Percentiles rank a stretch among this genome's conserved stretches.
These are phyloP conservation scores for Crithidia brevicula DNA, from an alignment of 208 protist genomes.

Conservation along the genomic window DNA sequence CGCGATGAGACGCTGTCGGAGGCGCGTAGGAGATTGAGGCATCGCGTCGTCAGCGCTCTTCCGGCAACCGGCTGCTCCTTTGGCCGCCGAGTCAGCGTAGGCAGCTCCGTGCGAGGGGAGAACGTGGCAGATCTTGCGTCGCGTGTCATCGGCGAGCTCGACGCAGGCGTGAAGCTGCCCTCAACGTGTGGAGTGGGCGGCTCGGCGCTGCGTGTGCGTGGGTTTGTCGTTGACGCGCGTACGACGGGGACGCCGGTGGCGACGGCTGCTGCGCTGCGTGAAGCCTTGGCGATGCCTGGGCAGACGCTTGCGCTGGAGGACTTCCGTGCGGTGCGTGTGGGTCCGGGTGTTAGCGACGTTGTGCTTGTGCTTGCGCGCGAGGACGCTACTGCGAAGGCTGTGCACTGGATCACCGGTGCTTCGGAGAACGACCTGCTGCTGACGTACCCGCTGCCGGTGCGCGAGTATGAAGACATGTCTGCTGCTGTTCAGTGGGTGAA, in stretches of 20 bases:
- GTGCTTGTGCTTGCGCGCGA: constrained; percentile 38
- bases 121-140: constrained; percentile 10
- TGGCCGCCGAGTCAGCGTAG: constrained; percentile 5
- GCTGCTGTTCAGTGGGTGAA: constrained; percentile 35
- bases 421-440: constrained; percentile 52
- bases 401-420: constrained; percentile 53
- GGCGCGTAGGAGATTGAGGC: constrained; percentile 14
- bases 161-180: constrained; percentile 15
- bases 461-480: constrained; percentile 46
- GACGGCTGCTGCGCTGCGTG: neutral
- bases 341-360: constrained; percentile 22
- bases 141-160: constrained; percentile 3
- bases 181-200: constrained; percentile 13
- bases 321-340: constrained; percentile 39
- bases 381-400: constrained; percentile 35
- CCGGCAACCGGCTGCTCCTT: constrained; percentile 32
- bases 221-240: constrained; percentile 39
- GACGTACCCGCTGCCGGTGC: constrained; percentile 45
- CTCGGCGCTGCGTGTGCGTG: constrained; percentile 30
- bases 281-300: constrained; percentile 41
- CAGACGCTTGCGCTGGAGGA: constrained; percentile 68
- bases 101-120: constrained; percentile 2
- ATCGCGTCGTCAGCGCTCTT: constrained; percentile 35
- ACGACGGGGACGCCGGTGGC: constrained; percentile 20
- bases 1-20: constrained; percentile 20